Percentiles rank a stretch among this genome's conserved stretches.
Conservation (phyloP, 2,329 filamentous ascomycete genomes). For the Ascochyta lentis region DNA sequence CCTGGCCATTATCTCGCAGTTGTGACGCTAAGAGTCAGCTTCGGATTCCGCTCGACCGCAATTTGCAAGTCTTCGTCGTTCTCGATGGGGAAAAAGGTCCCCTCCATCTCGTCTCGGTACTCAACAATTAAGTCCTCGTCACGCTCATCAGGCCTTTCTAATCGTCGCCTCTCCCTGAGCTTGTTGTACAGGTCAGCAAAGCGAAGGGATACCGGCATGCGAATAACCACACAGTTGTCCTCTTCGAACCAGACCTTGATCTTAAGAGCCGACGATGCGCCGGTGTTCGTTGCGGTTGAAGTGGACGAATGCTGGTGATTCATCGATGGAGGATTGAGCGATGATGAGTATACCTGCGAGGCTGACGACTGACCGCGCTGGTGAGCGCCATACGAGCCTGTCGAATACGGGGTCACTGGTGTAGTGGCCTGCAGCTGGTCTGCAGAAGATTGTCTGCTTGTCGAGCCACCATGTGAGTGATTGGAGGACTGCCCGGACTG, state of each 20-base stretch:
- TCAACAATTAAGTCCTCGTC: conserved; percentile 77
- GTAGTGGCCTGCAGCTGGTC: conserved; percentile 48
- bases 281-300: conserved; percentile 35
- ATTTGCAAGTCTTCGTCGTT: conserved; percentile 82
- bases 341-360: conserved; percentile 39
- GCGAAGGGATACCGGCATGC: conserved; percentile 80
- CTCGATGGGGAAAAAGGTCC: conserved; percentile 75
- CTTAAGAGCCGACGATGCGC: conserved; percentile 65
- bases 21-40: conserved; percentile 71
- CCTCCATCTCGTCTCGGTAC: conserved; percentile 84
- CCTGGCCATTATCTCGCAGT: conserved; percentile 25
- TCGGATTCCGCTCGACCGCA: conserved; percentile 84
- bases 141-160: conserved; percentile 58
- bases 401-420: conserved; percentile 45
- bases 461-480: conserved; percentile 45
- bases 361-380: conserved; percentile 49
- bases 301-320: conserved; percentile 47
- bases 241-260: conserved; percentile 91
- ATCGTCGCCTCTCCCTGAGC: conserved; percentile 81
- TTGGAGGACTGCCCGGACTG: conserved; percentile 52
- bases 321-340: conserved; percentile 45
- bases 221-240: conserved; percentile 88
- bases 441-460: conserved; percentile 47
- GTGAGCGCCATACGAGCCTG: conserved; percentile 51
- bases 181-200: conserved; percentile 82